Evolutionary conservation across 1,284 basidiomycete genomes (phyloP), one percentile per base, ranked within the genome.

Genomic region (Leccinum subfulvum): DNA sequence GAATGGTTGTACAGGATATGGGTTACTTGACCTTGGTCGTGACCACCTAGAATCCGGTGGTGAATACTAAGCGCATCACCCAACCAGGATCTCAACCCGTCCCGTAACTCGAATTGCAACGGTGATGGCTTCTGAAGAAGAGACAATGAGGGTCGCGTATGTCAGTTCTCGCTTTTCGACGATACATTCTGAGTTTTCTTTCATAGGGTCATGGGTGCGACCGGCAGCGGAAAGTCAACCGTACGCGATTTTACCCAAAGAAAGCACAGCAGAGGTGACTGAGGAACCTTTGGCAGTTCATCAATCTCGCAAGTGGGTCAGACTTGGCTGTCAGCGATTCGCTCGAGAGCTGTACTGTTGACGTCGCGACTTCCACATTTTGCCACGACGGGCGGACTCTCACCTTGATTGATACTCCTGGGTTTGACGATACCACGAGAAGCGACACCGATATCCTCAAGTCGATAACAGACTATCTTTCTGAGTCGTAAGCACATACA

Each of bases 151-250:
- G 52, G 66, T 76, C 54, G 73, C 67, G 72, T 73, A 65, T 61
- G 72, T 59, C 37, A 37, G 16, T 4, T 57, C 49, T 57, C 14
- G 49, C 41, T 28, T 52, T 49, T 57, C 5, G 0, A 52, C 9
- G 35, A 4, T 35, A n/a, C 5, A 9, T n/a, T 54, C 59, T 69
- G 61, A 66, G 58, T 41, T 28, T 33, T 18, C 6, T n/a, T 60
- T 44, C 55, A 60, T 68, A 81, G 80, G 7, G 62, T 81, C 44
- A 80, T 81, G 79, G 80, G 79, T 10, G 71, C 77, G 14, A 80
- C 80, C 1, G 80, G 79, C 44, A 80, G 75, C 51, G 80, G 80
- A 39, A 81, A 81, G 63, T 76, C 80, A 23, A 74, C 79, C 1
- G 80, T 80, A 61, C 28, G 79, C 62, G 14, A 56, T 39, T 18